Evolutionary conservation across 116 monocot genomes (phyloP), one percentile per base, ranked within the genome.

Genomic region (Dioscorea cayenensis): DNA sequence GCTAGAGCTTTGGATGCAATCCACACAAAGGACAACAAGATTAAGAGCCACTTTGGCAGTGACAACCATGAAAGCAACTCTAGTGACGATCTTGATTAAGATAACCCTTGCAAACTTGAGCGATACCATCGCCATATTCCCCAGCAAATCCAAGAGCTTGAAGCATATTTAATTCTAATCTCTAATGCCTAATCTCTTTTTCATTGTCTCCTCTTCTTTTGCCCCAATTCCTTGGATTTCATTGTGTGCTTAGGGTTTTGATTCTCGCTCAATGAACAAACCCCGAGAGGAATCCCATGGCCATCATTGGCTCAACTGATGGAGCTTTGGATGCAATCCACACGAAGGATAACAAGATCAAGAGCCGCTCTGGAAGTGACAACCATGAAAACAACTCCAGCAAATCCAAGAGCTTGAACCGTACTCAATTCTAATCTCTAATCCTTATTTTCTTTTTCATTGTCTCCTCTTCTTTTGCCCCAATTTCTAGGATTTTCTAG

Each of bases 391-490:
- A 82, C 10, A 88, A 69, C 12, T 87, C 96, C n/a, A 85, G 69
- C 99, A 99, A 60, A 99, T 99, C 78, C 99, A 99, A 77, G 94
- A 94, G 66, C 91, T 99, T 17, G 97, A 93, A 83, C 49, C 80
- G 97, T 97, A 90, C 67, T 4, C 4, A 61, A 6, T 22, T 22
- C 25, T 29, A 9, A 13, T 71, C 6, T 25, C 60, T 7, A 3
- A 3, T 48, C 36, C 11, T 16, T 49, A 13, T 51, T 73, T 51
- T 37, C 38, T 67, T n/a, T n/a, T n/a, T n/a, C n/a, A n/a, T n/a
- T 52, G 12, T 1, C 14, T 14, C 2, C 49, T 50, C 12, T 7
- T 52, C 52, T 52, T 13, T 18, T 68, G 25, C 23, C 4, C 7
- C n/a, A 13, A 20, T 14, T 2, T 28, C 36, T 27, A 60, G 36